Percentiles rank a stretch among this genome's conserved stretches.
Conservation (phyloP, 148 eudicot species). For the Amaranthus cruentus region DNA sequence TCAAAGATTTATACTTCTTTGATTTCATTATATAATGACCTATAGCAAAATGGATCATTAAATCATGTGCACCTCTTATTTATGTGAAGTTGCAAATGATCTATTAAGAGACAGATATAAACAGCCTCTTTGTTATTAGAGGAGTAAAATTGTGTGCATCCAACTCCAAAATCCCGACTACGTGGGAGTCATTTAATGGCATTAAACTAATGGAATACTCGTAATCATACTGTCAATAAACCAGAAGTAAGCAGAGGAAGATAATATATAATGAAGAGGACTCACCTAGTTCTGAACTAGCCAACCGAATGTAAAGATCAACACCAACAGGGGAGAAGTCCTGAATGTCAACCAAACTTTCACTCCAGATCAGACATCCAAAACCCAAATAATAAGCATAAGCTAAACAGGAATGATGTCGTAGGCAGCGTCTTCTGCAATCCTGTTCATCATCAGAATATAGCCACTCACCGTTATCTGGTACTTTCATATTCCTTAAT, state of each 20-base stretch:
- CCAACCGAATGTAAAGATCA: constrained; percentile 36
- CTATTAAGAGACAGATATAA: too few relatives aligned
- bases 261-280: background rate
- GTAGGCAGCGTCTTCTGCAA: constrained; percentile 31
- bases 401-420: constrained; percentile 39
- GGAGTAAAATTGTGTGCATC: too few relatives aligned
- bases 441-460: constrained; percentile 14
- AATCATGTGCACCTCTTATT: too few relatives aligned
- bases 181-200: too few relatives aligned
- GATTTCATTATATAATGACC: too few relatives aligned
- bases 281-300: constrained; percentile 36
- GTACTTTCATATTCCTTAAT: constrained; percentile 32
- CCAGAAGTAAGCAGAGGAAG: background rate
- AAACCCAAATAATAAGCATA: constrained; percentile 32
- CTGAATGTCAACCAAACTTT: constrained; percentile 33
- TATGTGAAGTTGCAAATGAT: too few relatives aligned
- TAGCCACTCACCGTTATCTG: constrained; percentile 18
- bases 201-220: too few relatives aligned
- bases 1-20: too few relatives aligned
- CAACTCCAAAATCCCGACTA: too few relatives aligned
- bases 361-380: constrained; percentile 44
- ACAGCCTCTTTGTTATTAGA: too few relatives aligned
- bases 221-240: background rate
- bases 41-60: too few relatives aligned
- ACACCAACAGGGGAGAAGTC: constrained; percentile 24